A percentile compares a stretch with the other conserved stretches of the same genome.
These are phyloP conservation scores for Pyrenula massariospora DNA, from an alignment of 495 filamentous ascomycete species.

Conservation along the genomic window DNA sequence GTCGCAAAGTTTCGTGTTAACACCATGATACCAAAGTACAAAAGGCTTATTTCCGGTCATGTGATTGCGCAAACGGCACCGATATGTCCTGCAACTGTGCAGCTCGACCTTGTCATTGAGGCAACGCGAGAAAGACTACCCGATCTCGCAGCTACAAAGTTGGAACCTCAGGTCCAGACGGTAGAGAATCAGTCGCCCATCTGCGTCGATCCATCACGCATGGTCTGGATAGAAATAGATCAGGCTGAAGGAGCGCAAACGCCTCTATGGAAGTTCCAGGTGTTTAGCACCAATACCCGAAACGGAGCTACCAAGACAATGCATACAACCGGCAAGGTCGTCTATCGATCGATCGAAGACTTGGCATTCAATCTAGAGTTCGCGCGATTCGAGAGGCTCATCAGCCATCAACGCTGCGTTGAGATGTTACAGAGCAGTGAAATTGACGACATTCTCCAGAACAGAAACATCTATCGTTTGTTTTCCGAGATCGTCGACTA, in stretches of 20 bases:
- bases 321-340: slow-evolving; percentile 19
- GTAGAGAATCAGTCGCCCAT: slow-evolving; percentile 28
- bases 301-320: slow-evolving; percentile 3
- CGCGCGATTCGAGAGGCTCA: slow-evolving; percentile 27
- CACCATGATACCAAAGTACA: slow-evolving; percentile 24
- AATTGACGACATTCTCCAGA: slow-evolving; percentile 36
- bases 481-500: slow-evolving; percentile 41
- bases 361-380: slow-evolving; percentile 21
- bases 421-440: slow-evolving; percentile 22
- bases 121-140: slow-evolving; percentile 25
- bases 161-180: slow-evolving; percentile 23
- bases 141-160: slow-evolving; percentile 8
- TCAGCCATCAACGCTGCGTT: slow-evolving; percentile 24
- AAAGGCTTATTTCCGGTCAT: slow-evolving; percentile 27
- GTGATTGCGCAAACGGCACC: slow-evolving; percentile 32
- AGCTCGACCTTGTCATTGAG: slow-evolving; percentile 35
- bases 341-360: slow-evolving; percentile 18
- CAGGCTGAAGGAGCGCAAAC: slow-evolving; percentile 4
- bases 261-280: slow-evolving; percentile 15
- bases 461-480: slow-evolving; percentile 31
- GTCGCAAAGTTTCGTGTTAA: slow-evolving; percentile 33
- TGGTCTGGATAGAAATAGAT: slow-evolving; percentile 26
- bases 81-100: slow-evolving; percentile 33
- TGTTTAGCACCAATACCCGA: slow-evolving; percentile 4
- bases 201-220: slow-evolving; percentile 23